A percentile compares a stretch with the other conserved stretches of the same genome.
Conservation (phyloP, 306 rosid species). For the Casuarina equisetifolia region DNA sequence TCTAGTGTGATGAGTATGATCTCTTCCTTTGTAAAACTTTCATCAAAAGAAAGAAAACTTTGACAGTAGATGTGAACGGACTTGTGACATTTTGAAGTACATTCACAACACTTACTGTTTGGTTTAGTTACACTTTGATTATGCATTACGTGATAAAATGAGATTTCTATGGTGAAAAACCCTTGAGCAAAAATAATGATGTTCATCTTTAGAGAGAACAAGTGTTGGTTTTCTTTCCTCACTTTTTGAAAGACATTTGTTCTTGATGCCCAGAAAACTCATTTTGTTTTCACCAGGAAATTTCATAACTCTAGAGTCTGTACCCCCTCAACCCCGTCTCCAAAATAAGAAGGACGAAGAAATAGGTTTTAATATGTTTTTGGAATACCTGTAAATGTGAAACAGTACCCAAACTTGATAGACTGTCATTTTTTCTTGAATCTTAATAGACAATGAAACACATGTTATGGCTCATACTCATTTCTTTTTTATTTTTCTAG, state of each 20-base stretch:
- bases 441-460: conserved; percentile 9
- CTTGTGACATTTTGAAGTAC: background rate
- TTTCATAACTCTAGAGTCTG: background rate
- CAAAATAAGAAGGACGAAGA: background rate
- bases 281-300: background rate
- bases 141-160: background rate
- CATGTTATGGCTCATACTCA: too few species aligned
- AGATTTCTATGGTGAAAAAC: background rate
- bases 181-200: background rate
- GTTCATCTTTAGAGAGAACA: background rate
- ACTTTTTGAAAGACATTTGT: background rate
- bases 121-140: background rate
- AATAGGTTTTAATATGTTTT: background rate
- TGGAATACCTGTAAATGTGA: conserved; percentile 69
- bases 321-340: background rate
- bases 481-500: too few species aligned
- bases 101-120: background rate
- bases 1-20: background rate
- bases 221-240: background rate
- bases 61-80: background rate
- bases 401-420: conserved; percentile 78
- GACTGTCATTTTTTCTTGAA: conserved; percentile 75
- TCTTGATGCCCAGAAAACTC: background rate
- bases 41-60: background rate
- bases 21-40: background rate